Percentiles rank a stretch among this genome's conserved stretches.
These are phyloP conservation scores for Phlebiopsis flavidoalba DNA, from an alignment of 768 basidiomycete species.

Conservation along the genomic window DNA sequence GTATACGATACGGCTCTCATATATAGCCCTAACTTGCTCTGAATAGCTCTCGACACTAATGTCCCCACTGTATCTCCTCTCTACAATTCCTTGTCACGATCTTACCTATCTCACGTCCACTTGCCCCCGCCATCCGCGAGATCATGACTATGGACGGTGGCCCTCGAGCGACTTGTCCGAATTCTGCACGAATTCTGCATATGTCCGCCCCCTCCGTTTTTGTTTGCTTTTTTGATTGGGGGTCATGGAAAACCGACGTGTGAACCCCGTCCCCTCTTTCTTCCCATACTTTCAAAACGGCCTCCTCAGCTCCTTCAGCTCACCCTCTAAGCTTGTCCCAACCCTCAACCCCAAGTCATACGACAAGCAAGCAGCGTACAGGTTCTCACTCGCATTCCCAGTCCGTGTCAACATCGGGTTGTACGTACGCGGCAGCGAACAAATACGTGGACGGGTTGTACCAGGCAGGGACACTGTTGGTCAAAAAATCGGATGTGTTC, in stretches of 20 bases:
- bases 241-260: too few relatives aligned
- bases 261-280: too few relatives aligned
- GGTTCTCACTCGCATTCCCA: constrained; percentile 94
- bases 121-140: constrained; percentile 94
- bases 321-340: constrained; percentile 49
- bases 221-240: too few relatives aligned
- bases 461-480: constrained; percentile 76
- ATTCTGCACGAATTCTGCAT: constrained; percentile 88
- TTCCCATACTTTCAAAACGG: constrained; percentile 76
- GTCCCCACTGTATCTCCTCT: constrained; percentile 63
- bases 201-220: constrained; percentile 73
- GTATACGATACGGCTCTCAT: not conserved
- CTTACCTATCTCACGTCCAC: constrained; percentile 96
- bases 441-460: constrained; percentile 86
- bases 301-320: constrained; percentile 59
- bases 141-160: constrained; percentile 98
- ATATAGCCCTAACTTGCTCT: not conserved
- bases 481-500: constrained; percentile 88
- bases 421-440: constrained; percentile 90
- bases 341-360: constrained; percentile 63
- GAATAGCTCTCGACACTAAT: constrained; percentile 45
- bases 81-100: constrained; percentile 93
- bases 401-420: constrained; percentile 96
- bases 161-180: constrained; percentile 88
- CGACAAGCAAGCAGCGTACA: constrained; percentile 82